Evolutionary conservation across 805 yeast species (phyloP), one percentile per base, ranked within the genome.

Genomic region (Candida ficus): DNA sequence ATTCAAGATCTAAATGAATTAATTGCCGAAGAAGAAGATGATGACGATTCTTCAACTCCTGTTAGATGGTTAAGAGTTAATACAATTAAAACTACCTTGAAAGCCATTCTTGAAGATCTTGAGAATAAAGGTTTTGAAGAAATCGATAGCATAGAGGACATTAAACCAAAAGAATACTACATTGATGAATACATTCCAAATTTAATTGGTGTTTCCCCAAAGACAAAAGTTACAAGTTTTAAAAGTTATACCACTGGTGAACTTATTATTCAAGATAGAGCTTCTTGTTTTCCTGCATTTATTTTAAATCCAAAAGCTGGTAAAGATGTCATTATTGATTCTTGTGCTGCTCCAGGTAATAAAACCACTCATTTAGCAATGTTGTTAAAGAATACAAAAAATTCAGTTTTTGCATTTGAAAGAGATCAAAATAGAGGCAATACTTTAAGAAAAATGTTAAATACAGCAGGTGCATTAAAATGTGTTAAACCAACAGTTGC

Each of bases 281-380:
- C 98, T 0, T 89, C 97, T 2, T 93, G 99, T 60, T 89, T 93
- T 57, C 99, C 99, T 0, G 96, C 95, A 0, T 78, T 77, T 45
- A 89, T 93, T 21, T 63, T 93, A 35, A 69, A 76, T 46, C 86
- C 91, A 1, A 28, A 23, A 29, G 41, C 58, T 1, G 68, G 75
- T 4, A 83, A 80, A 33, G 81, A 75, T 43, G 62, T 69, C 19
- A 78, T 89, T 10, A 84, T 93, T 33, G 99, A 93, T 63, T 83
- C 96, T 1, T 90, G 97, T 64, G 90, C 98, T 3, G 99, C 99
- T 0, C 99, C 99, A 5, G 99, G 99, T 5, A 93, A 93, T 62
- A 95, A 93, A 60, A 93, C 99, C 0, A 87, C 97, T 0, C 98
- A 91, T 63, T 65, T 83, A 18, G 96, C 96, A 0, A 77, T 93